A percentile compares a stretch with the other conserved stretches of the same genome.
Conservation (phyloP, 2,329 filamentous ascomycete genomes). For the Colletotrichum tanaceti region DNA sequence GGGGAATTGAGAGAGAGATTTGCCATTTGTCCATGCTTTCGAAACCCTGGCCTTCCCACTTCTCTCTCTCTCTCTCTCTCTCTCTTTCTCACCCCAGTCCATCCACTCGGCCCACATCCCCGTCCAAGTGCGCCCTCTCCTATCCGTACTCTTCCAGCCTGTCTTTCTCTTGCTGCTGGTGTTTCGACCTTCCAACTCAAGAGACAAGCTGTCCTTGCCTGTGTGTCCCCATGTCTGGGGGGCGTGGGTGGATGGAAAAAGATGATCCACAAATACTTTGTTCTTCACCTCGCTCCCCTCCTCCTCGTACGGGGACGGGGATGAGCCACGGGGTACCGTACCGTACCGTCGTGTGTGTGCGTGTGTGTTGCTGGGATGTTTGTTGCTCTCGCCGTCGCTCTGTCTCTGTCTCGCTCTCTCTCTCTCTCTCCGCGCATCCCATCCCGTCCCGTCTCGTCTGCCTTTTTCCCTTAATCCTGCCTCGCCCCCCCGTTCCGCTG, state of each 20-base stretch:
- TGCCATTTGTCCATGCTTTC: neutral
- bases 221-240: neutral
- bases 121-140: neutral
- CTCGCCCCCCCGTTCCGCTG: constrained; percentile 19
- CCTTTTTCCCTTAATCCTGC: constrained; percentile 6
- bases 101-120: constrained; percentile 11
- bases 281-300: constrained; percentile 5
- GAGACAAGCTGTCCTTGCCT: constrained; percentile 26
- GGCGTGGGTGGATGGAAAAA: constrained; percentile 16
- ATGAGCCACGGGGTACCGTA: constrained; percentile 14
- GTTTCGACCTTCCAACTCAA: constrained; percentile 35
- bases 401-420: too few species aligned
- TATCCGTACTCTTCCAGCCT: constrained; percentile 7
- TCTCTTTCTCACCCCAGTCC: neutral
- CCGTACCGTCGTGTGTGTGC: neutral
- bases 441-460: neutral
- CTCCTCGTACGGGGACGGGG: constrained; percentile 4
- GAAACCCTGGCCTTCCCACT: neutral
- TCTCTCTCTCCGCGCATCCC: too few species aligned
- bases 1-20: neutral
- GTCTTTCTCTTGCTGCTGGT: constrained; percentile 3
- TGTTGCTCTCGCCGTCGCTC: constrained; percentile 14
- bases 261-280: constrained; percentile 9
- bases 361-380: constrained; percentile 3
- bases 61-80: neutral